Evolutionary conservation across 441 rosid species (phyloP).

Genomic region (Capsella rubella): DNA sequence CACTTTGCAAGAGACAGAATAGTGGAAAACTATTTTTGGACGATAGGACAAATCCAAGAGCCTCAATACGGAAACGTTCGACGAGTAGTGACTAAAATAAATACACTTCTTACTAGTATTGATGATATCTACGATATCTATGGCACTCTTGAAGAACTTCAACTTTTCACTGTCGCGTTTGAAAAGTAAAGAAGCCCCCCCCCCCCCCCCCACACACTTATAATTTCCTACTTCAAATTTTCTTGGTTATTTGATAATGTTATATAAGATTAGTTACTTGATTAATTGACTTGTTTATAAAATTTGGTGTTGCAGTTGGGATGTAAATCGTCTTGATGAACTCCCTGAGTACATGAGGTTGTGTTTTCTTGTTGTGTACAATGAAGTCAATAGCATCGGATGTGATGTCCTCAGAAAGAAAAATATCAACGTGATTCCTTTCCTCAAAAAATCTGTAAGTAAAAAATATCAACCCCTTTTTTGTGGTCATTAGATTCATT

Average conservation of each 20-base stretch:
- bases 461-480: background rate
- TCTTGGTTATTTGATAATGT: background rate
- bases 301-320: slow-evolving; percentile 37
- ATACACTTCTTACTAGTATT: slow-evolving; percentile 31
- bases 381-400: slow-evolving; percentile 41
- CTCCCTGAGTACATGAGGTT: slow-evolving; percentile 51
- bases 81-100: slow-evolving; percentile 18
- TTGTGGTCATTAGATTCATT: no score
- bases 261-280: background rate
- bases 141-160: slow-evolving; percentile 52
- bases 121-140: slow-evolving; percentile 51
- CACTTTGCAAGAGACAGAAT: slow-evolving; percentile 48
- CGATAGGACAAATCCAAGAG: slow-evolving; percentile 30
- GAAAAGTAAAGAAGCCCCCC: background rate
- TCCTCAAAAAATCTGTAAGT: slow-evolving; percentile 42
- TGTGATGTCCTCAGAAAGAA: slow-evolving; percentile 24
- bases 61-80: slow-evolving; percentile 32
- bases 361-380: slow-evolving; percentile 39
- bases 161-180: slow-evolving; percentile 45
- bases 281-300: background rate
- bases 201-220: no score
- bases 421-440: slow-evolving; percentile 35
- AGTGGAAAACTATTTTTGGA: slow-evolving; percentile 49
- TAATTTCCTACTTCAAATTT: background rate
- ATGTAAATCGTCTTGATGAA: slow-evolving; percentile 38